Evolutionary conservation across 805 yeast genomes (phyloP), one percentile per base, ranked within the genome.

Genomic region (Candida dendrica): DNA sequence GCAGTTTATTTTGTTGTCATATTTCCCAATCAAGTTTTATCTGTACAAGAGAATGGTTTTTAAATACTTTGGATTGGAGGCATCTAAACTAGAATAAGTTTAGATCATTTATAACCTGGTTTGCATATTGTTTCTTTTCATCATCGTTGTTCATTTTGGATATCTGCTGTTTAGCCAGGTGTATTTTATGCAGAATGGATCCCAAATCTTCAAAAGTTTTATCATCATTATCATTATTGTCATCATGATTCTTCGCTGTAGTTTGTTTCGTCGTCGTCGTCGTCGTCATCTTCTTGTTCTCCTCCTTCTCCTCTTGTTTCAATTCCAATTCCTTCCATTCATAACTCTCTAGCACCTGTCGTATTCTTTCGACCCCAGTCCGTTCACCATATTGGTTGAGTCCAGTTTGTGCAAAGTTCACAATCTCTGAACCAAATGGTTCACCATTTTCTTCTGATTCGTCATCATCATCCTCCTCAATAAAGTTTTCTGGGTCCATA

Each of bases 301-400:
- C 11, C 13, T 6, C 16, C 30, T 27, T 27, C 10, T 27, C 13
- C 4, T 27, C 5, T 27, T 27, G n/a, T 27, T 5, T 5, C 13
- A 27, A 27, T 27, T 38, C 34, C 14, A n/a, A n/a, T 3, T 11
- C 30, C 10, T 38, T 29, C 82, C 83, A 77, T 22, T 66, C 70
- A 44, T 74, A 69, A 1, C 74, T 61, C 38, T 77, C 74, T 5
- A 77, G 48, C 3, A 75, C 51, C 43, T 77, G 81, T 32, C 48
- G 47, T 3, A 75, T 42, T 43, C 81, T 52, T 32, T 61, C 65
- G 13, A 55, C 49, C 0, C 82, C 82, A 2, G 59, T 14, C 19
- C 52, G 60, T 37, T 75, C 81, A 17, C 53, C 53, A 45, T 43
- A 73, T 48, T 73, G 75, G 47, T 72, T 72, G 14, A 24, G 40